Percentiles rank a stretch among this genome's conserved stretches.
Conservation (phyloP, 805 yeast genomes). For the Pichia scutulata region DNA sequence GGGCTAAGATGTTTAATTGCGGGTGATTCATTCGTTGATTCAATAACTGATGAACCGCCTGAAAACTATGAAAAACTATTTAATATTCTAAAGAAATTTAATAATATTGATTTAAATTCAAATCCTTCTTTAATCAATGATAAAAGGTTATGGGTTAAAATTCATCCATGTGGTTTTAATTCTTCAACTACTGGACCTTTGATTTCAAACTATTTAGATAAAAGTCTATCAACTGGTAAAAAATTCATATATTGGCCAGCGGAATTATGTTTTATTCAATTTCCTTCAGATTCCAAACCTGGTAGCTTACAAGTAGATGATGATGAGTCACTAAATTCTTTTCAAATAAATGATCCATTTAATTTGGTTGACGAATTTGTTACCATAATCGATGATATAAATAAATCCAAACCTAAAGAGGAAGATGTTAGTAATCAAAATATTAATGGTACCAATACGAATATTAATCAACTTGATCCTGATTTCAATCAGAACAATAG, state of each 20-base stretch:
- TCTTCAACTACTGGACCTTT: constrained; percentile 61
- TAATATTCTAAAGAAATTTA: constrained; percentile 23
- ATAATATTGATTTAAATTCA: constrained; percentile 16
- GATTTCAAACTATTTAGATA: constrained; percentile 45
- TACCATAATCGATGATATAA: constrained; percentile 15
- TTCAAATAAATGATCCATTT: constrained; percentile 21
- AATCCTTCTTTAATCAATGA: constrained; percentile 3
- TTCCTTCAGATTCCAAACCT: constrained; percentile 21
- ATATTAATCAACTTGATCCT: neutral
- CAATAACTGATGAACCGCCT: constrained; percentile 34
- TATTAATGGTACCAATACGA: neutral
- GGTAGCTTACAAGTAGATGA: constrained; percentile 9
- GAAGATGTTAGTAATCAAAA: neutral
- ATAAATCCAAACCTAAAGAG: constrained; percentile 8
- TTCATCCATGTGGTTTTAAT: constrained; percentile 62
- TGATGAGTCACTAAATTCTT: neutral
- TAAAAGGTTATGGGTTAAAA: constrained; percentile 48
- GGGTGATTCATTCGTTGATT: constrained; percentile 23
- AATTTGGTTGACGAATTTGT: constrained; percentile 24
- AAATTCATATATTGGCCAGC: constrained; percentile 69
- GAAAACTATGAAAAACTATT: constrained; percentile 24
- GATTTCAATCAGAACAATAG: neutral
- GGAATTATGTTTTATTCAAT: constrained; percentile 54
- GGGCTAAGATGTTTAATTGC: constrained; percentile 40
- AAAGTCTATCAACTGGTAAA: constrained; percentile 25